Conservation (phyloP, 2,329 filamentous ascomycete genomes). For the Plenodomus lindquistii region DNA sequence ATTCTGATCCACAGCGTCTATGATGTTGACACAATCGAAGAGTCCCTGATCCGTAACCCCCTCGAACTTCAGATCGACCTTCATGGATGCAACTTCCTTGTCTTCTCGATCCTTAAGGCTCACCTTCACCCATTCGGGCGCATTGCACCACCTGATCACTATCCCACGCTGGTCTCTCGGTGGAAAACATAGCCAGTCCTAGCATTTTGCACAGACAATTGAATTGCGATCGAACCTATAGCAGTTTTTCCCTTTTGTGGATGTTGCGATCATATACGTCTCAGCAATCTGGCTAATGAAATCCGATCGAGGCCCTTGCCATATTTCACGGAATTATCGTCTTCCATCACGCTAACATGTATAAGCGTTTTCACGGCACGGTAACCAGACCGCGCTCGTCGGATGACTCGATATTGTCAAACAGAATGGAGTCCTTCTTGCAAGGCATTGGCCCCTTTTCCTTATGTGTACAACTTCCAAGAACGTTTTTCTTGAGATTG, state of each 20-base stretch:
- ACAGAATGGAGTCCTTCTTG: neutral
- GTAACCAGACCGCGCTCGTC: neutral
- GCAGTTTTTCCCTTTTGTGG: slow-evolving; percentile 4
- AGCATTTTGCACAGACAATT: neutral
- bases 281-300: slow-evolving; percentile 8
- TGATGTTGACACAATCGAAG: slow-evolving; percentile 4
- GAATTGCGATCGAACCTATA: slow-evolving; percentile 3
- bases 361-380: neutral
- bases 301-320: neutral
- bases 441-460: neutral
- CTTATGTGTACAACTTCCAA: neutral
- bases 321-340: neutral
- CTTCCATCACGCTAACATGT: neutral
- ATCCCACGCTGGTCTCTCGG: neutral
- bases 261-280: slow-evolving; percentile 4
- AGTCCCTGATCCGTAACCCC: slow-evolving; percentile 1
- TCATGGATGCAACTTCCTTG: slow-evolving; percentile 1
- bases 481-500: neutral
- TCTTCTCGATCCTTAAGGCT: neutral
- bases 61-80: slow-evolving; percentile 3
- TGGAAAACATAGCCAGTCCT: neutral
- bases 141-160: slow-evolving; percentile 3
- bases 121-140: slow-evolving; percentile 5
- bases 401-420: slow-evolving; percentile 1
- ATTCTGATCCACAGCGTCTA: slow-evolving; percentile 1